Evolutionary conservation across 345 rosid species (phyloP).

Genomic region (Aquilaria malaccensis): DNA sequence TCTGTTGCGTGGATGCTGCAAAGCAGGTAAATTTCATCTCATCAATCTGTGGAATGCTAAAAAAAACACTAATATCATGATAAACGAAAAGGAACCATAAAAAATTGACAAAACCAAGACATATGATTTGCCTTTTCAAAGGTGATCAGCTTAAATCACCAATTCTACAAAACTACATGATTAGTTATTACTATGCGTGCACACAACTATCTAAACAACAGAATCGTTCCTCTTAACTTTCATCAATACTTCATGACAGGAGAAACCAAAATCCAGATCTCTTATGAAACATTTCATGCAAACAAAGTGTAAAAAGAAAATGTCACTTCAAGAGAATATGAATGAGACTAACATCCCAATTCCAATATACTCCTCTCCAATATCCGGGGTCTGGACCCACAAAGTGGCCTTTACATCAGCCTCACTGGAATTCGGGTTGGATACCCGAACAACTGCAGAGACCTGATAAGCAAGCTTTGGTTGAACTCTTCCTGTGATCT

Average conservation of each 20-base stretch:
- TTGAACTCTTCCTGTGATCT: slow-evolving; percentile 58
- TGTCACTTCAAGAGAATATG: slow-evolving; percentile 4
- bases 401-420: slow-evolving; percentile 64
- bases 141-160: too few relatives aligned
- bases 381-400: slow-evolving; percentile 65
- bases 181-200: too few relatives aligned
- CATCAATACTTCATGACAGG: neutral
- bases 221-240: too few relatives aligned
- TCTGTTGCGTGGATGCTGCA: slow-evolving; percentile 68
- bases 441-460: slow-evolving; percentile 61
- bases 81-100: too few relatives aligned
- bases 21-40: slow-evolving; percentile 7
- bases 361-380: slow-evolving; percentile 60
- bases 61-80: neutral
- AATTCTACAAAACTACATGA: too few relatives aligned
- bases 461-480: slow-evolving; percentile 64
- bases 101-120: too few relatives aligned
- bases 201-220: too few relatives aligned
- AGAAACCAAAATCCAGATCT: neutral
- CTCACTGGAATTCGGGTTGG: slow-evolving; percentile 41
- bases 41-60: slow-evolving; percentile 9
- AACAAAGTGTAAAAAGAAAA: neutral
- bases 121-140: too few relatives aligned
- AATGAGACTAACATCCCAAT: slow-evolving; percentile 51
- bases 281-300: neutral